A percentile compares a stretch with the other conserved stretches of the same genome.
These are phyloP conservation scores for Gossypioides kirkii DNA, from an alignment of 345 rosid species.

Conservation along the genomic window DNA sequence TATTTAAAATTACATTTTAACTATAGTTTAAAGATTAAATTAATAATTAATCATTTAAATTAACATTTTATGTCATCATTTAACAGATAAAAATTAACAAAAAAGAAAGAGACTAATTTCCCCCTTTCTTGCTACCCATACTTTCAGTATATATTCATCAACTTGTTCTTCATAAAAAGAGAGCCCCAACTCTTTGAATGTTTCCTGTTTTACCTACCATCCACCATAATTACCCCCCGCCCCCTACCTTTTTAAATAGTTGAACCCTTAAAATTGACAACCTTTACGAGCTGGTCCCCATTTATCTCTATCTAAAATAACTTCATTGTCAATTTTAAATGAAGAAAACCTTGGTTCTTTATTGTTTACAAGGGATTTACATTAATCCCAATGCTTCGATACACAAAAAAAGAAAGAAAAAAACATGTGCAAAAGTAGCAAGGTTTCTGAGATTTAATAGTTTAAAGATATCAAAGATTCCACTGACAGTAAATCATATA, in stretches of 20 bases:
- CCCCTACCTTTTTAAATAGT: not conserved
- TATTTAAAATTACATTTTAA: no score
- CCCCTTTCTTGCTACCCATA: not conserved
- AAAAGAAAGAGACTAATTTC: no score
- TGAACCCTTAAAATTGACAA: not conserved
- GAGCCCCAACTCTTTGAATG: not conserved
- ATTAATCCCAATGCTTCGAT: not conserved
- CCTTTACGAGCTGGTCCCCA: not conserved
- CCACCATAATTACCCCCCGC: not conserved
- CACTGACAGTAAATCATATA: not conserved
- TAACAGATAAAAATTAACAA: no score
- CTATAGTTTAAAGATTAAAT: no score
- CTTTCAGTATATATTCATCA: not conserved
- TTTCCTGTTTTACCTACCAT: constrained; percentile 7
- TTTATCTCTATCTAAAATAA: not conserved
- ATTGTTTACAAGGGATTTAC: not conserved
- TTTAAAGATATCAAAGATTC: not conserved
- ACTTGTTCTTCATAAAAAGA: not conserved
- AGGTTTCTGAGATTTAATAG: not conserved
- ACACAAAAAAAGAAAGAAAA: not conserved
- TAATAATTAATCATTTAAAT: no score
- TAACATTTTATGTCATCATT: no score
- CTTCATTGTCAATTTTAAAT: not conserved
- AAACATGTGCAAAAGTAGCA: no score
- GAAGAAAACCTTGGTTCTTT: not conserved